Evolutionary conservation across 139 green algal species (phyloP), one percentile per base, ranked within the genome.

Genomic region (Tetraselmis chui): DNA sequence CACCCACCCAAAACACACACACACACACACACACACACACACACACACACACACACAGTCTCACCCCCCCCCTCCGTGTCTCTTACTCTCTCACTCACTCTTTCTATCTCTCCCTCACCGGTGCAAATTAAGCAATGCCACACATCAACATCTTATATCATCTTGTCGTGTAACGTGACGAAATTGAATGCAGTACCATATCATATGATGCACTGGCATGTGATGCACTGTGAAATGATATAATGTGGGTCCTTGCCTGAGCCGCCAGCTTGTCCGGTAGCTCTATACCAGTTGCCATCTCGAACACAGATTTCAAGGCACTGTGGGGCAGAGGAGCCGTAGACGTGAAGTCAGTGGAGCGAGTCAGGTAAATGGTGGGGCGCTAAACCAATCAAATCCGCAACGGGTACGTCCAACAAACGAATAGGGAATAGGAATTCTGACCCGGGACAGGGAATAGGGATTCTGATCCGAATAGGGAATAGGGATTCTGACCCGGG

Each of bases 171-270:
- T 30, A 29, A 80, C 59, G 28, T 25, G n/a, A 32, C 30, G 77
- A 29, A 23, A 59, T 80, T 29, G 30, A 29, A 80, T 80, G 77
- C 77, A 29, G 23, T 80, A 30, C 77, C 30, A 80, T 80, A 28
- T 25, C 30, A 59, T 80, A 18, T 5, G 45, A 67, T 67, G 77
- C 77, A 29, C 59, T 45, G 45, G 24, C 77, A 29, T 30, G 30
- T 29, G 2, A 80, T 80, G 77, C 78, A 29, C 0, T 67, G 45
- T 67, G 45, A 18, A 67, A 67, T 67, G 45, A 67, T 67, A 67
- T 67, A 18, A 67, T 18, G 45, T 18, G 45, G 45, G 11, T 5
- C 18, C 45, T 5, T 18, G 18, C 45, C 45, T 67, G 45, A 67
- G 45, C 18, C 11, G 45, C 45, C 45, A 67, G 45, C 45, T 67